Percentiles rank a stretch among this genome's conserved stretches.
These are phyloP conservation scores for Kernera saxatilis DNA, from an alignment of 345 rosid species.

Conservation along the genomic window DNA sequence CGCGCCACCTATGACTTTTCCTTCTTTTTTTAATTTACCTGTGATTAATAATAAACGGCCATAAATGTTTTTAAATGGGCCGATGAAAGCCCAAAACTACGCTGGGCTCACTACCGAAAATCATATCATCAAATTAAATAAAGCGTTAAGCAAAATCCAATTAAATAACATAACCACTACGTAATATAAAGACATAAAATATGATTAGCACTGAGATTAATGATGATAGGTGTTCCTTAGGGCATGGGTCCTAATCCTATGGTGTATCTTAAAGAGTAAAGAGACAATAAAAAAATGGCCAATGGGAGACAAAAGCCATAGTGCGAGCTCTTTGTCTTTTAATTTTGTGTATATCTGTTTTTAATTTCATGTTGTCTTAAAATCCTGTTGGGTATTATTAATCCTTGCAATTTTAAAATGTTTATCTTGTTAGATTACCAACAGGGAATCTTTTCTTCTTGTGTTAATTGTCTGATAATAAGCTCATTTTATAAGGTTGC, in stretches of 20 bases:
- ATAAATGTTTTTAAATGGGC: not conserved
- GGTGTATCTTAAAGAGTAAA: not conserved
- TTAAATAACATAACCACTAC: not conserved
- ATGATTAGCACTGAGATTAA: constrained; percentile 23
- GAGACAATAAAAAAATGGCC: constrained; percentile 11
- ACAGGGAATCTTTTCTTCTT: not conserved
- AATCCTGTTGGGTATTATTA: not conserved
- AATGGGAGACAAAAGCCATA: constrained; percentile 32
- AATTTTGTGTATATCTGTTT: not conserved
- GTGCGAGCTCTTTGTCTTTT: constrained; percentile 18
- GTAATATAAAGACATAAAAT: not conserved
- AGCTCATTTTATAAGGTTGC: not conserved
- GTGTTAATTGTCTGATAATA: not conserved
- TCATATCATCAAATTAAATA: not conserved
- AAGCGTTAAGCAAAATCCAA: not conserved
- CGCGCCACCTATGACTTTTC: constrained; percentile 28
- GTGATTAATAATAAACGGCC: not conserved
- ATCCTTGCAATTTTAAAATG: not conserved
- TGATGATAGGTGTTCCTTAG: constrained; percentile 19
- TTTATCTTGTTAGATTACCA: not conserved
- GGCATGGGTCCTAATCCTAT: constrained; percentile 6
- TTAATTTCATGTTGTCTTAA: not conserved
- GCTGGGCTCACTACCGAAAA: not conserved
- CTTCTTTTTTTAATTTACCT: not conserved
- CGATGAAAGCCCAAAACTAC: not conserved